These are phyloP conservation scores for Rugonectria rugulosa DNA, from an alignment of 2,329 filamentous ascomycete species.

Conservation along the genomic window DNA sequence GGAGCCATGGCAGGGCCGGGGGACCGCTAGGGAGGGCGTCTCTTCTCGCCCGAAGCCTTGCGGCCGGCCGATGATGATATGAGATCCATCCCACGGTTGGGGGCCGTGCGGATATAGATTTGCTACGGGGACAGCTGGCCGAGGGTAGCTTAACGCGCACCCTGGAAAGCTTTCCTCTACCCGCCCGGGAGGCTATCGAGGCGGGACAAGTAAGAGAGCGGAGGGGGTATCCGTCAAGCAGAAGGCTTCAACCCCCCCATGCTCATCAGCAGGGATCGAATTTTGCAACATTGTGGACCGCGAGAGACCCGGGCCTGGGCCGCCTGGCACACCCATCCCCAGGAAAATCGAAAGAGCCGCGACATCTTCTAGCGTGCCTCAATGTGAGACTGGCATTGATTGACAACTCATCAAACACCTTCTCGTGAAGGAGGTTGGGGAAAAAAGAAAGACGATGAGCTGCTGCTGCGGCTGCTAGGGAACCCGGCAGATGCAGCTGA, in stretches of 20 bases:
- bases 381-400: constrained; percentile 34
- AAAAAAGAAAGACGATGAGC: too few species aligned
- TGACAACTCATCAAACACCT: constrained; percentile 35
- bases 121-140: neutral
- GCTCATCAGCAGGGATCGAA: neutral
- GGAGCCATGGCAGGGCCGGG: too few species aligned
- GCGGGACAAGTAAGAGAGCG: neutral
- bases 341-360: constrained; percentile 26
- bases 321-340: constrained; percentile 21
- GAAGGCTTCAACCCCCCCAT: neutral
- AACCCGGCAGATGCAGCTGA: constrained; percentile 1
- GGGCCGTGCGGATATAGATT: neutral
- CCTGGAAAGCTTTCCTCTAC: too few species aligned
- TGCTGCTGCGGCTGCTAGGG: constrained; percentile 24
- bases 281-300: neutral
- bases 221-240: neutral
- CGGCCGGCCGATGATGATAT: constrained; percentile 1
- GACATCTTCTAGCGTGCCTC: constrained; percentile 27
- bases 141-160: too few species aligned
- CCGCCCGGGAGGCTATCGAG: too few species aligned
- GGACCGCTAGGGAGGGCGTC: neutral
- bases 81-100: neutral
- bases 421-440: constrained; percentile 18
- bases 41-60: neutral
- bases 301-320: neutral